These are phyloP conservation scores for Haplosporangium sp. DNA, from an alignment of 371 early-diverging fungal genomes.

Conservation along the genomic window DNA sequence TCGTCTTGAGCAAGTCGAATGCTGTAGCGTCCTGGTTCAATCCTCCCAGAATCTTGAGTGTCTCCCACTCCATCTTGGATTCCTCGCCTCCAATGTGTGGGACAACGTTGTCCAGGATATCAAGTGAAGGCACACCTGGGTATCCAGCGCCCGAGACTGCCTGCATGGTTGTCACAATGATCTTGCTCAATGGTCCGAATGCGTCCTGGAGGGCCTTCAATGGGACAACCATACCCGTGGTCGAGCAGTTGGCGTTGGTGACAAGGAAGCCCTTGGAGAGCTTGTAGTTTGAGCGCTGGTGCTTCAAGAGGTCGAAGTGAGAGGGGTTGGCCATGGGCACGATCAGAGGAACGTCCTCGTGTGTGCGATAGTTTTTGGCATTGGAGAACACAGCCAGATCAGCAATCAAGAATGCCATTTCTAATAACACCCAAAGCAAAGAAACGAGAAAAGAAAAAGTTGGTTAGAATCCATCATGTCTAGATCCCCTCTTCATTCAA, in stretches of 20 bases:
- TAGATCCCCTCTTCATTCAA: neutral
- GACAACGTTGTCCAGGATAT: conserved; percentile 94
- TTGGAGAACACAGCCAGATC: conserved; percentile 94
- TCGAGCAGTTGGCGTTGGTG: conserved; percentile 98
- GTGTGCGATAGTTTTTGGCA: conserved; percentile 94
- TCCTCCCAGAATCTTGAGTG: conserved; percentile 90
- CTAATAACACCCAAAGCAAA: too few relatives aligned
- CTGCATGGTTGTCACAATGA: conserved; percentile 92
- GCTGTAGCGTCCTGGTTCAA: conserved; percentile 62
- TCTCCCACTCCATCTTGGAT: conserved; percentile 96
- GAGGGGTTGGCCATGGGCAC: conserved; percentile 92
- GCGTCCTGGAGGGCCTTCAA: conserved; percentile 91
- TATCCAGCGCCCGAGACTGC: conserved; percentile 97
- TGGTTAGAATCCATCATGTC: neutral
- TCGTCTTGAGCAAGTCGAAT: conserved; percentile 57
- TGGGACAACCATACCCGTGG: conserved; percentile 93
- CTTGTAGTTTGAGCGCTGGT: conserved; percentile 75
- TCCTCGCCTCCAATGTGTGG: conserved; percentile 97
- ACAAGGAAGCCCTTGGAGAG: conserved; percentile 88
- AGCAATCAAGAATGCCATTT: conserved; percentile 84
- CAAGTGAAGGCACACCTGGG: conserved; percentile 94
- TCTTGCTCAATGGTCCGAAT: conserved; percentile 83
- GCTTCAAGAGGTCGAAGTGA: conserved; percentile 84
- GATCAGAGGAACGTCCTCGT: conserved; percentile 89
- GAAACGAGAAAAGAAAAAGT: conserved; percentile 1